These are phyloP conservation scores for Wickerhamiella kazuoi DNA, from an alignment of 805 yeast genomes.

Conservation along the genomic window DNA sequence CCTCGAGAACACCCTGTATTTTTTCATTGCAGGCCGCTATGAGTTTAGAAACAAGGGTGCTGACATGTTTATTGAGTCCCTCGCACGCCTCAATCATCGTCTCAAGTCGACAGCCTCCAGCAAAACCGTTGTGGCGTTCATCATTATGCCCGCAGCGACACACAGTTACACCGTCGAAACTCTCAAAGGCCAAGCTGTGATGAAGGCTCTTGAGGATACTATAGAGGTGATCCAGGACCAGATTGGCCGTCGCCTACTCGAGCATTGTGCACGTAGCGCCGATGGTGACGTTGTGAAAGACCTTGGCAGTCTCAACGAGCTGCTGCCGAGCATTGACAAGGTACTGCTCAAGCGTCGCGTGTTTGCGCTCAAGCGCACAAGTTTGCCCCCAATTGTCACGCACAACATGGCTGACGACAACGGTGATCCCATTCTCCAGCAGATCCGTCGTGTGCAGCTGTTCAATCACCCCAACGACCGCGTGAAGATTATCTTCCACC, in stretches of 20 bases:
- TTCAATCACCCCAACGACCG: conserved; percentile 82
- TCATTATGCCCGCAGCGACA: conserved; percentile 94
- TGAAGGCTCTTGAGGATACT: conserved; percentile 74
- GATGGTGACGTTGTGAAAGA: conserved; percentile 29
- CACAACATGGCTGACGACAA: conserved; percentile 93
- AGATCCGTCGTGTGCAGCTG: conserved; percentile 76
- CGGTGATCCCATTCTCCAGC: conserved; percentile 77
- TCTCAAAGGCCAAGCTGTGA: conserved; percentile 87
- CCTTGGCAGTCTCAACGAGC: conserved; percentile 63
- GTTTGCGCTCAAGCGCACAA: conserved; percentile 74
- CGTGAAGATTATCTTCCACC: conserved; percentile 92
- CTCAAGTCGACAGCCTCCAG: conserved; percentile 67
- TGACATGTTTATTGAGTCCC: conserved; percentile 80
- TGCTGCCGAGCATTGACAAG: conserved; percentile 71
- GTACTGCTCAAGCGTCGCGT: conserved; percentile 83
- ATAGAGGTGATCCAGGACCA: conserved; percentile 72
- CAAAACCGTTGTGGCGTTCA: conserved; percentile 89
- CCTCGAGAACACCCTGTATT: conserved; percentile 80
- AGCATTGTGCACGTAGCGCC: conserved; percentile 52
- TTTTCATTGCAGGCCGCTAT: conserved; percentile 93
- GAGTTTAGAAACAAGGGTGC: conserved; percentile 95
- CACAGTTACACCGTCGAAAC: conserved; percentile 93
- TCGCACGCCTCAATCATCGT: conserved; percentile 79
- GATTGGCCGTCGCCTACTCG: conserved; percentile 76
- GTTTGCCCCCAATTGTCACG: conserved; percentile 88